Base-by-base conservation (phyloP, 2,329 filamentous ascomycete genomes). In the Cercospora brassicicola region DNA sequence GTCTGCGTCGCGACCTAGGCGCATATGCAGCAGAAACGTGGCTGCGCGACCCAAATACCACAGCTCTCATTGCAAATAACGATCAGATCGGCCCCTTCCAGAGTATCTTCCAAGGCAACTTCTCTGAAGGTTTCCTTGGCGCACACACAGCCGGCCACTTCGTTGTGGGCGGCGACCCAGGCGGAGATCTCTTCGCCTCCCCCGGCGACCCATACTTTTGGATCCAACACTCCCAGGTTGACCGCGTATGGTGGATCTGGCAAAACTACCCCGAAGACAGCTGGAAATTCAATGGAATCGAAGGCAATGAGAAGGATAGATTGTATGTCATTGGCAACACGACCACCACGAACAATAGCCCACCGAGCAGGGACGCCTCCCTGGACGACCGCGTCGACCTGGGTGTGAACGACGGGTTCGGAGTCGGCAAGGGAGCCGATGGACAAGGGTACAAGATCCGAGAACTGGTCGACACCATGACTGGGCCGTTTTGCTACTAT, bases 181-280 rank as follows among this genome's bases (percentile, higher is more conserved):
- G 69, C 7, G 66, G 67, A 8, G 83, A 85, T 72, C 81, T 80
- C 63, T 74, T 73, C 72, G 76, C 79, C 1, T 82, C 79, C 3
- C 82, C 84, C 0, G 79, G 77, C 7, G 83, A 86, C 60, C 83
- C 83, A 1, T 74, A 77, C 13, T 85, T 85, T 76, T 86, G 78
- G 73, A 76, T 83, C 20, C 84, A 85, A 67, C 84, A 85, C 67
- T 71, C 72, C 8, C 81, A 82, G 78, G 80, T 86, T 26, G 68
- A 73, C 65, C 78, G 81, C 0, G 70, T 80, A 1, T 86, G 79
- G 76, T 83, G 80, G 78, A 84, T 82, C 5, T 86, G 84, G 84
- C 84, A 86, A 73, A 82, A 81, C 65, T 72, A 79, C 45, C 30
- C 18, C n/a, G 18, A n/a, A n/a, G 9, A 13, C n/a, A 53, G 33